Conservation (phyloP, 306 rosid genomes). For the Lablab purpureus region DNA sequence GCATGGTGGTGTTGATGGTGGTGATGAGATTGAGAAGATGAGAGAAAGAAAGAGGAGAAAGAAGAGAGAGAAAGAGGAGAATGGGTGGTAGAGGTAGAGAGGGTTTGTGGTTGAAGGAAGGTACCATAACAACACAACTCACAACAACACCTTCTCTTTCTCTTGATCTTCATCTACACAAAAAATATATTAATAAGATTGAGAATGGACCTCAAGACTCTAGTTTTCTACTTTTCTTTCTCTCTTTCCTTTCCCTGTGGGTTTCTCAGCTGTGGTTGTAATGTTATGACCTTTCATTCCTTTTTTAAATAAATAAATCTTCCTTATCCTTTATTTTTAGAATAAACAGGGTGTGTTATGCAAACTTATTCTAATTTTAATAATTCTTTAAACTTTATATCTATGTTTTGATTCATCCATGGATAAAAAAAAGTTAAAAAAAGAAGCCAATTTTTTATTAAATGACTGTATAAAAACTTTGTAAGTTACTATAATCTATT, state of each 20-base stretch:
- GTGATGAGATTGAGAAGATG: slow-evolving; percentile 24
- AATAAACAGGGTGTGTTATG: not conserved
- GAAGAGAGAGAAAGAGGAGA: slow-evolving; percentile 24
- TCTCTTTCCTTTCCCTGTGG: slow-evolving; percentile 36
- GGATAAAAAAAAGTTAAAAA: no score
- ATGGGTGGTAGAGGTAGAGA: slow-evolving; percentile 47
- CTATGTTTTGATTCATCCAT: no score
- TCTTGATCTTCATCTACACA: slow-evolving; percentile 46
- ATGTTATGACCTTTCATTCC: not conserved
- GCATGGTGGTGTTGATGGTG: not conserved
- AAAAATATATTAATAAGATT: slow-evolving; percentile 30
- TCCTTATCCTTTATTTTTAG: not conserved
- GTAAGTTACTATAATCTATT: no score
- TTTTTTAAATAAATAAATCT: not conserved
- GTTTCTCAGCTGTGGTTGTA: slow-evolving; percentile 47
- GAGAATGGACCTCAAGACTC: slow-evolving; percentile 14
- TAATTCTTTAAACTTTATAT: not conserved
- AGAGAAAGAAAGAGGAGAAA: not conserved
- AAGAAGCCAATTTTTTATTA: no score
- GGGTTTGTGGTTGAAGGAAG: slow-evolving; percentile 48
- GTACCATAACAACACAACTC: slow-evolving; percentile 29
- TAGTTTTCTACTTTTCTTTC: slow-evolving; percentile 16
- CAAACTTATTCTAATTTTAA: not conserved
- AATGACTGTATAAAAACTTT: no score
- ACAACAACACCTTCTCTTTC: slow-evolving; percentile 37